Conservation (phyloP, 352 stramenopile species). For the Pythium utonaiense region DNA sequence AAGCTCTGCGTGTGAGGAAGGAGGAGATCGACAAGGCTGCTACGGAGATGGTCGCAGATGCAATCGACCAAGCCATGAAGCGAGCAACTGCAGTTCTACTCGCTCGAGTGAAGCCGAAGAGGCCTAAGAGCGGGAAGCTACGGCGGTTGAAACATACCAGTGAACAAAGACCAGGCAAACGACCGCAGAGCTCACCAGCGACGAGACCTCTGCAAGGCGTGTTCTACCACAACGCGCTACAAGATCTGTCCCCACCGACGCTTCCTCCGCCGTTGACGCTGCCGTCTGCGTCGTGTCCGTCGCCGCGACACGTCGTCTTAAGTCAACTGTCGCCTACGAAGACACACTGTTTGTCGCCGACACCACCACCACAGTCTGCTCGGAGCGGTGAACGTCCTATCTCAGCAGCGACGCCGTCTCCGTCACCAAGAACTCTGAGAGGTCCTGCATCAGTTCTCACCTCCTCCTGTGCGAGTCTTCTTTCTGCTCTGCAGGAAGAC, state of each 20-base stretch:
- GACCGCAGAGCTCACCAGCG: slow-evolving; percentile 2
- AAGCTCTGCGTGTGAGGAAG: background rate
- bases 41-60: background rate
- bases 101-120: background rate
- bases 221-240: slow-evolving; percentile 30
- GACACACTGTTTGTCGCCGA: background rate
- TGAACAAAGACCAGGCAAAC: background rate
- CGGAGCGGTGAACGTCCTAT: background rate
- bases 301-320: slow-evolving; percentile 8
- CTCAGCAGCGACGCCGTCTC: background rate
- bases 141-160: background rate
- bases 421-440: slow-evolving; percentile 3
- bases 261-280: slow-evolving; percentile 22
- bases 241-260: slow-evolving; percentile 18
- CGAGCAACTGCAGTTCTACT: background rate
- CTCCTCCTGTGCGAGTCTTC: slow-evolving; percentile 11
- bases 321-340: background rate
- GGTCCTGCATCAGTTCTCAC: background rate
- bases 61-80: slow-evolving; percentile 1
- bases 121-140: background rate
- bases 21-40: slow-evolving; percentile 1
- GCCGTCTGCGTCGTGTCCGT: background rate
- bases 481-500: slow-evolving; percentile 12
- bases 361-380: background rate
- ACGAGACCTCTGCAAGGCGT: slow-evolving; percentile 15